phyloP scores from a whole-genome alignment of 495 filamentous ascomycete genomes.

The Penicillium subrubescens region DNA sequence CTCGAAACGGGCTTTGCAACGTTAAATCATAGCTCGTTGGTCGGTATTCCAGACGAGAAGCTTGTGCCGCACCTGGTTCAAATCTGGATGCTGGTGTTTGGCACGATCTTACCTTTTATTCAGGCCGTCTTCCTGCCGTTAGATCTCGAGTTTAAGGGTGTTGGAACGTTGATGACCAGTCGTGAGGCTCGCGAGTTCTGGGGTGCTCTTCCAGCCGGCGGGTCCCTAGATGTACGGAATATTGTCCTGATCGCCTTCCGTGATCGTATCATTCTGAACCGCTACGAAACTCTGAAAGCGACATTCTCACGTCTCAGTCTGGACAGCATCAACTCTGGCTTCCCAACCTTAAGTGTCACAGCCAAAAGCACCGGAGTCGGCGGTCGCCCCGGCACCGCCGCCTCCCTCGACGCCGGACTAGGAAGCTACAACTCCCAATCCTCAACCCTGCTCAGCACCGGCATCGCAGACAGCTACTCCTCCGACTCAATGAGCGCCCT shows the following conservation, averaged over 20 bases:
- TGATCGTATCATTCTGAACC: slow-evolving; percentile 81
- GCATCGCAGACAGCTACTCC: slow-evolving; percentile 52
- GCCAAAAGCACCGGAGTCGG: slow-evolving; percentile 48
- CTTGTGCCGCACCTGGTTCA: slow-evolving; percentile 86
- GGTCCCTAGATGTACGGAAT: slow-evolving; percentile 79
- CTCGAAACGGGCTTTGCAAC: slow-evolving; percentile 79
- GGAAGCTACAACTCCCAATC: slow-evolving; percentile 75
- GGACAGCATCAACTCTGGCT: slow-evolving; percentile 70
- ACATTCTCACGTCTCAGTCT: slow-evolving; percentile 91
- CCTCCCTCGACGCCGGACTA: slow-evolving; percentile 68
- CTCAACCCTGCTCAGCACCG: slow-evolving; percentile 64
- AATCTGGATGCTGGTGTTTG: slow-evolving; percentile 90
- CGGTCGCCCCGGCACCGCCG: slow-evolving; percentile 67
- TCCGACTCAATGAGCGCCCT: slow-evolving; percentile 48
- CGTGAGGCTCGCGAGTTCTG: slow-evolving; percentile 88
- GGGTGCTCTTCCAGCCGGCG: slow-evolving; percentile 57
- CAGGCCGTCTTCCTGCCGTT: slow-evolving; percentile 95
- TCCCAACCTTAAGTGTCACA: slow-evolving; percentile 48
- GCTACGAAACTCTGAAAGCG: slow-evolving; percentile 80
- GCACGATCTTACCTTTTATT: slow-evolving; percentile 86
- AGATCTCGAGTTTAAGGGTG: slow-evolving; percentile 90
- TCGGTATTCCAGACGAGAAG: slow-evolving; percentile 75
- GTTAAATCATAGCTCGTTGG: slow-evolving; percentile 75
- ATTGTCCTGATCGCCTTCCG: slow-evolving; percentile 89
- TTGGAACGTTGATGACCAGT: slow-evolving; percentile 71